Evolutionary conservation across 176 grass and related monocot genomes (phyloP), one percentile per base, ranked within the genome.

Genomic region (Oropetium thomaeum): DNA sequence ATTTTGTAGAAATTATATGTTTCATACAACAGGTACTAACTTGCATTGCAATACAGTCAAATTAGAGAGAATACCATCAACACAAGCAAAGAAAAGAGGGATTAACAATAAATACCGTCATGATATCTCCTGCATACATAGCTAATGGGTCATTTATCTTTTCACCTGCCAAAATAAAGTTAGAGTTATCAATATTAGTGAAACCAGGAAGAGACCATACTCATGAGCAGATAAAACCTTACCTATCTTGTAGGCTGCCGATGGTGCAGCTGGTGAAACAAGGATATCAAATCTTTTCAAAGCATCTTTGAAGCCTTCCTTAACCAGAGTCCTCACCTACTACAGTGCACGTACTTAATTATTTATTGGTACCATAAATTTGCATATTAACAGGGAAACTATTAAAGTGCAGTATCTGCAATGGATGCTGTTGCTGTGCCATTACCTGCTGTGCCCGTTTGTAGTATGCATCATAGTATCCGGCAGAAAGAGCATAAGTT

Each of bases 401-500:
- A 51, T 15, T 15, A 60, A 68, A 77, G 34, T 63, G 26, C 25
- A 74, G 65, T 64, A 23, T 62, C 25, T 65, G 17, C 49, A 67
- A 8, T 61, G 35, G 16, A 73, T 43, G 25, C 41, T 40, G 64
- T 64, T 78, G 59, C 65, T 74, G 49, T 84, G 79, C 54, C n/a
- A 11, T 84, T 81, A 94, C 95, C 89, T 98, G 91, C 25, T 98
- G 95, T 38, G 95, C 95, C 64, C 88, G 69, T 86, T 94, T 98
- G 75, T 98, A 94, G 75, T 92, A 92, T 64, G 91, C 95, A 72
- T 98, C 95, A 79, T 98, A 98, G 79, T 98, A 94, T 41, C 95
- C 95, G 33, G 91, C 95, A 42, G 95, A 98, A 65, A 98, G 74
- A 70, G 88, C 95, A 81, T 94, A 98, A 49, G 95, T 94, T 79